phyloP scores from a whole-genome alignment of 805 yeast species.

The Alloascoidea africana region DNA sequence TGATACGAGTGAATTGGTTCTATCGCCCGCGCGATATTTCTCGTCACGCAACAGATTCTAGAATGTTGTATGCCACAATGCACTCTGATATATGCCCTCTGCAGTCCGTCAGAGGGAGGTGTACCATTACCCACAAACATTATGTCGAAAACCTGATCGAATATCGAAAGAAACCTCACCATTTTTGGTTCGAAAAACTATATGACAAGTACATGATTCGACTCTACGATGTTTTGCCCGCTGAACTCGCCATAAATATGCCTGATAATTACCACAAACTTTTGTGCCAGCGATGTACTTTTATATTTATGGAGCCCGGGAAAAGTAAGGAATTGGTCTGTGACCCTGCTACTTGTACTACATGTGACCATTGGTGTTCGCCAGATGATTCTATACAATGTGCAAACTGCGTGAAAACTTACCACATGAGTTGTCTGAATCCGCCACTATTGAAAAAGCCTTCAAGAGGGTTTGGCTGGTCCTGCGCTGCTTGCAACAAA shows the following conservation, averaged over 20 bases:
- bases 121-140: conserved; percentile 50
- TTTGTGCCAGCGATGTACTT: conserved; percentile 51
- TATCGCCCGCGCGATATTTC: conserved; percentile 80
- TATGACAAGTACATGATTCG: conserved; percentile 78
- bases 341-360: conserved; percentile 54
- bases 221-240: conserved; percentile 65
- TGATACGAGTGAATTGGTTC: conserved; percentile 76
- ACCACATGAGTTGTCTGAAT: conserved; percentile 72
- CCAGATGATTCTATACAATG: conserved; percentile 62
- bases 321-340: conserved; percentile 45
- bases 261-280: conserved; percentile 47
- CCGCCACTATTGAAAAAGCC: conserved; percentile 77
- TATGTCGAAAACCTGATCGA: conserved; percentile 46
- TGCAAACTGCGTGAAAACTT: conserved; percentile 54
- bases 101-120: conserved; percentile 58
- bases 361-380: conserved; percentile 79
- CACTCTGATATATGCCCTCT: conserved; percentile 77
- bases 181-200: conserved; percentile 73
- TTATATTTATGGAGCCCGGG: conserved; percentile 60
- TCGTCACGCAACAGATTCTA: conserved; percentile 48
- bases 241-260: conserved; percentile 37
- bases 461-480: conserved; percentile 80
- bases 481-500: conserved; percentile 62
- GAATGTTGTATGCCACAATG: conserved; percentile 71
- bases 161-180: conserved; percentile 43